Percentiles rank a stretch among this genome's conserved stretches.
phyloP scores from a whole-genome alignment of 768 basidiomycete genomes.

The Lactarius vividus region DNA sequence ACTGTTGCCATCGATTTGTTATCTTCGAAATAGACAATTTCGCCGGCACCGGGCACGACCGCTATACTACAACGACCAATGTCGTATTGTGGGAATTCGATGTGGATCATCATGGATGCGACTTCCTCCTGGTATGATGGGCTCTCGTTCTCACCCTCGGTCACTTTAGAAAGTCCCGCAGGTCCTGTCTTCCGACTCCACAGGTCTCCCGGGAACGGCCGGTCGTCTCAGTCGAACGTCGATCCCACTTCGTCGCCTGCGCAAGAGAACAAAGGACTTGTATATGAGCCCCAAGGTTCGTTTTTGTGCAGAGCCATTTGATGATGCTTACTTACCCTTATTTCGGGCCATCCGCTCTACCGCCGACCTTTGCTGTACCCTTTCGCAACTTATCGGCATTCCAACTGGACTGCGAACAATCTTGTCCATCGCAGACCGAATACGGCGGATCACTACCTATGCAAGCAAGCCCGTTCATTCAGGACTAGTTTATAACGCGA shows the following conservation, averaged over 20 bases:
- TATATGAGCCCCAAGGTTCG: background rate
- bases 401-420: background rate
- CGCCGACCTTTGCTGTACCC: background rate
- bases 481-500: background rate
- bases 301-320: background rate
- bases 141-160: background rate
- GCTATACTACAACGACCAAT: background rate
- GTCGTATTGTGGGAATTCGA: background rate
- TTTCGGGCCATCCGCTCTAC: background rate
- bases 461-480: background rate
- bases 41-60: background rate
- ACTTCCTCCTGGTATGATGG: background rate
- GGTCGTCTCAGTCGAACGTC: background rate
- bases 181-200: background rate
- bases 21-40: background rate
- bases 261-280: background rate
- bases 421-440: background rate
- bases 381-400: background rate
- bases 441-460: constrained; percentile 4
- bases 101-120: background rate
- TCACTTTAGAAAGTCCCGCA: background rate
- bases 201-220: background rate
- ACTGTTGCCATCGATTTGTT: background rate
- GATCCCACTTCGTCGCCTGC: background rate
- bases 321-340: background rate